phyloP scores from a whole-genome alignment of 345 rosid species.

The Eucalyptus dawsonii region DNA sequence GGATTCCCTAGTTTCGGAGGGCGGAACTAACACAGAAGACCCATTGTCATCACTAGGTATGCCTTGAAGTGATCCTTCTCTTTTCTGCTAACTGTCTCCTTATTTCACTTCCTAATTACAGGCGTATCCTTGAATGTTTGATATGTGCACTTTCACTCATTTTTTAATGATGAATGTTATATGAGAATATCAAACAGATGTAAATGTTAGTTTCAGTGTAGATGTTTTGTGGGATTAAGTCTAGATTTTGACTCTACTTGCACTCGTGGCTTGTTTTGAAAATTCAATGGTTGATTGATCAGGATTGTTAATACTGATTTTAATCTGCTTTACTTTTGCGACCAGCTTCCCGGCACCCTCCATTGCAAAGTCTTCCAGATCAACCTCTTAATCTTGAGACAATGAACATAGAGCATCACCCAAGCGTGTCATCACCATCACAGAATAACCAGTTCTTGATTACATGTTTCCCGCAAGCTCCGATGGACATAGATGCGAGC shows the following conservation, averaged over 20 bases:
- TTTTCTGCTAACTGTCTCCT: not conserved
- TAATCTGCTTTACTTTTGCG: not conserved
- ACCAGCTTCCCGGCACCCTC: not conserved
- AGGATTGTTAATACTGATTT: not conserved
- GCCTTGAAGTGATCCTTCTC: not conserved
- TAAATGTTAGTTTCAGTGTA: not conserved
- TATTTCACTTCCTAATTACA: not conserved
- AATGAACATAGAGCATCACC: not conserved
- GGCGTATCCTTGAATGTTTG: not conserved
- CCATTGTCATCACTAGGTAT: not conserved
- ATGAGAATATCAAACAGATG: not conserved
- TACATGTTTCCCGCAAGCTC: not conserved
- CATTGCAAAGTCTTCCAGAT: not conserved
- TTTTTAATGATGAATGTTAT: not conserved
- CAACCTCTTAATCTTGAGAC: not conserved
- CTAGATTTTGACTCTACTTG: not conserved
- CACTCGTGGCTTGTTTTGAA: no score
- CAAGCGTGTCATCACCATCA: not conserved
- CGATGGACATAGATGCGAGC: not conserved
- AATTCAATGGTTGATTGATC: not conserved
- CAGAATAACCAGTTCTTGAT: not conserved
- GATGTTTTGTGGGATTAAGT: not conserved
- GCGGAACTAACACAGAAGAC: not conserved
- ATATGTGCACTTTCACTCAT: not conserved
- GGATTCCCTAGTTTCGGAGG: no score